These are phyloP conservation scores for Lactarius vividus DNA, from an alignment of 768 basidiomycete genomes.

Conservation along the genomic window DNA sequence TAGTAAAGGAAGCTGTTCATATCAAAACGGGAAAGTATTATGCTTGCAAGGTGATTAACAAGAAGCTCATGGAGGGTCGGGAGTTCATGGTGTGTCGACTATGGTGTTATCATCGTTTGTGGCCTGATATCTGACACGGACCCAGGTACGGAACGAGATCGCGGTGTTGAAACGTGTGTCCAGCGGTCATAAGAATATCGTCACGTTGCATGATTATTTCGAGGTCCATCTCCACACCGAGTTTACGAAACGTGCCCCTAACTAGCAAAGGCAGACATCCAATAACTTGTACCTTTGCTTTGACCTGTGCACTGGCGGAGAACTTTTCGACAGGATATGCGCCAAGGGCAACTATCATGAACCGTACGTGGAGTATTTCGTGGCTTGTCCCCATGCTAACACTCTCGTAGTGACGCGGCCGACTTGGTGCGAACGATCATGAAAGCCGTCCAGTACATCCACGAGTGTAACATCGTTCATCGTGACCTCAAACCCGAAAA, in stretches of 20 bases:
- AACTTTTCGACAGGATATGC: conserved; percentile 99
- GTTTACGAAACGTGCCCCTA: conserved; percentile 3
- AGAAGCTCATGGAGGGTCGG: conserved; percentile 96
- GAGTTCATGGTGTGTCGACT: conserved; percentile 83
- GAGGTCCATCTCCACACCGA: conserved; percentile 52
- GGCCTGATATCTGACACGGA: conserved; percentile 17
- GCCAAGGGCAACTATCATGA: conserved; percentile 97
- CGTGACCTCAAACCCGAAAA: conserved; percentile 98
- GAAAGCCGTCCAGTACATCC: conserved; percentile 86
- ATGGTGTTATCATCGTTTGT: neutral
- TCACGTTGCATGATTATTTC: conserved; percentile 94
- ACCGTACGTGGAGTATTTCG: conserved; percentile 51
- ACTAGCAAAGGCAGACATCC: conserved; percentile 53
- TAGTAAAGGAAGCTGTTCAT: conserved; percentile 94
- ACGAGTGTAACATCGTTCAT: conserved; percentile 90
- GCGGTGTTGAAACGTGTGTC: conserved; percentile 91
- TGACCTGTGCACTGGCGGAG: conserved; percentile 95
- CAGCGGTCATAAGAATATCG: conserved; percentile 85
- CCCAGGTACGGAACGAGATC: conserved; percentile 94
- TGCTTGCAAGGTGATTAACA: conserved; percentile 99
- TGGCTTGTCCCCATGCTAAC: conserved; percentile 32
- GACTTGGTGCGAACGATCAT: conserved; percentile 84
- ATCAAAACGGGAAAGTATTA: conserved; percentile 91
- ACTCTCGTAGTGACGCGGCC: conserved; percentile 71
- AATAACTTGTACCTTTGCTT: conserved; percentile 94